These are phyloP conservation scores for Skeletonema costatum DNA, from an alignment of 108 stramenopile species.

Conservation along the genomic window DNA sequence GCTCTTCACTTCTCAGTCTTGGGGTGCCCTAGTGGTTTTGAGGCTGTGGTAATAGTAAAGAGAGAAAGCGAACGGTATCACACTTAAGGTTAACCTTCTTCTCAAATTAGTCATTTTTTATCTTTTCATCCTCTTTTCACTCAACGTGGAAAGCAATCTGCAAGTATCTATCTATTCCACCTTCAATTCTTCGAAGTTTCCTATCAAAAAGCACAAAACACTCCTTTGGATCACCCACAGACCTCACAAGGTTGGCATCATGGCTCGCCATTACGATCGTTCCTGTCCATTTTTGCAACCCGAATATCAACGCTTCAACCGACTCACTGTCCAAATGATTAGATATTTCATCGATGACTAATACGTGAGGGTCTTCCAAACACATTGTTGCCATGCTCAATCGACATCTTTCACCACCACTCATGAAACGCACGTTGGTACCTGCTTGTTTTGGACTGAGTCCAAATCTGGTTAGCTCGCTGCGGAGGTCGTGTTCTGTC, in stretches of 20 bases:
- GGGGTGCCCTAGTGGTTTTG: too few species aligned
- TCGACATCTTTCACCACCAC: slow-evolving; percentile 95
- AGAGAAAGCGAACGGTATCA: too few species aligned
- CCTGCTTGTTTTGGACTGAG: slow-evolving; percentile 74
- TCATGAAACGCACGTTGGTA: slow-evolving; percentile 82
- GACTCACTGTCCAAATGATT: slow-evolving; percentile 93
- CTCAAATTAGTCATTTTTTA: too few species aligned
- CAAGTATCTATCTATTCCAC: slow-evolving; percentile 70
- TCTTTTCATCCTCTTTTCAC: neutral
- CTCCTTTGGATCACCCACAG: slow-evolving; percentile 41
- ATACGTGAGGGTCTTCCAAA: slow-evolving; percentile 80
- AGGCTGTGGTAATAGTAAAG: too few species aligned
- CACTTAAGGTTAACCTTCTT: too few species aligned
- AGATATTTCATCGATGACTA: slow-evolving; percentile 92
- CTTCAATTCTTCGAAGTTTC: slow-evolving; percentile 58
- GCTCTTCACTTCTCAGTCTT: too few species aligned
- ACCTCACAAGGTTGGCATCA: slow-evolving; percentile 67
- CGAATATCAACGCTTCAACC: slow-evolving; percentile 91
- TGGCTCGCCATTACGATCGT: slow-evolving; percentile 64
- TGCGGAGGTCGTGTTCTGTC: slow-evolving; percentile 81
- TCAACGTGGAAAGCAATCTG: neutral
- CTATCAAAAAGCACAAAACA: slow-evolving; percentile 72
- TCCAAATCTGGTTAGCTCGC: slow-evolving; percentile 84
- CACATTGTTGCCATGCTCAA: slow-evolving; percentile 85
- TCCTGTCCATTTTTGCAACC: slow-evolving; percentile 77